These are phyloP conservation scores for Fraxinus quadrangulata DNA, from an alignment of 257 asterid genomes.

Conservation along the genomic window DNA sequence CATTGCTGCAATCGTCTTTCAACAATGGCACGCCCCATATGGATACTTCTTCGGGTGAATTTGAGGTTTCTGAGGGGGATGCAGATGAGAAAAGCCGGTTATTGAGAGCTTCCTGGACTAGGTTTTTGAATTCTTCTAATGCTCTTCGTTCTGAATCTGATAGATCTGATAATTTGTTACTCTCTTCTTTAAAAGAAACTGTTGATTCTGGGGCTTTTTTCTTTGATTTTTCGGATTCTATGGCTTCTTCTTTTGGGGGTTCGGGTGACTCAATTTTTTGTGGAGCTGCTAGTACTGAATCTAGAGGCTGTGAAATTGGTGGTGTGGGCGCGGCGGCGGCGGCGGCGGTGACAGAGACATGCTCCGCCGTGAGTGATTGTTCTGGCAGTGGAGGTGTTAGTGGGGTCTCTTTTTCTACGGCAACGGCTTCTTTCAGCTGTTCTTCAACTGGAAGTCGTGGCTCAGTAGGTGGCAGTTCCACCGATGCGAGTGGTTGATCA, in stretches of 20 bases:
- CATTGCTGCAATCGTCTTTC: constrained; percentile 38
- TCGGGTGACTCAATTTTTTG: constrained; percentile 21
- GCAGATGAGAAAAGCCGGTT: constrained; percentile 21
- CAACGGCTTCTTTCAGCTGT: constrained; percentile 37
- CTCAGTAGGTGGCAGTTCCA: constrained; percentile 25
- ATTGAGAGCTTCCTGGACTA: constrained; percentile 30
- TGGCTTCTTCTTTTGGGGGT: constrained; percentile 11
- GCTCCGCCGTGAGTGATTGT: constrained; percentile 38
- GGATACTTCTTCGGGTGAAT: constrained; percentile 28
- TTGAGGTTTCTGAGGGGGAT: constrained; percentile 30
- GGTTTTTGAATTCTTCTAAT: constrained; percentile 41
- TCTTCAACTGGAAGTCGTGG: constrained; percentile 31
- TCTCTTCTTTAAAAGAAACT: constrained; percentile 58
- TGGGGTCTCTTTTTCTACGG: constrained; percentile 54
- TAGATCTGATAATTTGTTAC: constrained; percentile 40
- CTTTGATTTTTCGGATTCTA: constrained; percentile 20
- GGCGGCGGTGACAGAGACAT: constrained; percentile 33
- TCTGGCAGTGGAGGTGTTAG: constrained; percentile 36
- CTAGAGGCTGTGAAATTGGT: constrained; percentile 2
- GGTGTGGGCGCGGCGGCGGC: constrained; percentile 23
- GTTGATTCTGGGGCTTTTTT: constrained; percentile 33
- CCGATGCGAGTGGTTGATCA: constrained; percentile 63
- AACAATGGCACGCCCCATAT: constrained; percentile 42
- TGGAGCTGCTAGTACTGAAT: constrained; percentile 24
- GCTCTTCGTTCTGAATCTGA: constrained; percentile 52